Conservation (phyloP, 2,329 filamentous ascomycete species). For the Ophiostoma australiae region DNA sequence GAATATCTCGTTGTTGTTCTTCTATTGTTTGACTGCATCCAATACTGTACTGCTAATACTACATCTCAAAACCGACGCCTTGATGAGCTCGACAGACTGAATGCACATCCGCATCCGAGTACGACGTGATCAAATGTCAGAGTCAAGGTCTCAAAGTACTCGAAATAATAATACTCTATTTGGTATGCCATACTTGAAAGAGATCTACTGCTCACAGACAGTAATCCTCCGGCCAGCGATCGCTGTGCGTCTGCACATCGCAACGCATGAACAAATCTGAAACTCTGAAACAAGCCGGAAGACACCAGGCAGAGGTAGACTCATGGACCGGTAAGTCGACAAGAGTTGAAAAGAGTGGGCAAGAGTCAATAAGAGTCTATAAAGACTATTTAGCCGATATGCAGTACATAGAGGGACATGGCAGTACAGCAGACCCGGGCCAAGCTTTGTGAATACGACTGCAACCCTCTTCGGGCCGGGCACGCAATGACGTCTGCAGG, state of each 20-base stretch:
- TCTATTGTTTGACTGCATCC: neutral
- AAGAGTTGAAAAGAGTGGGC: neutral
- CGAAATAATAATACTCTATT: neutral
- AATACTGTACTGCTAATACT: neutral
- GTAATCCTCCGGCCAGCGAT: neutral
- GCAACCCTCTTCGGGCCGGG: neutral
- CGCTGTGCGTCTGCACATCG: neutral
- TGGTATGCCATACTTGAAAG: no score
- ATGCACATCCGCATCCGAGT: neutral
- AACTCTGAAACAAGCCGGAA: neutral
- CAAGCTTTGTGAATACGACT: constrained; percentile 3
- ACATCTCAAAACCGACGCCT: neutral
- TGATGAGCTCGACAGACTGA: neutral
- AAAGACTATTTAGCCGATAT: no score
- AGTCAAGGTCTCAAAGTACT: no score
- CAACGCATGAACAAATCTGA: constrained; percentile 1
- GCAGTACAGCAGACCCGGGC: neutral
- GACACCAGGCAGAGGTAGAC: neutral
- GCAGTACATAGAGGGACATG: neutral
- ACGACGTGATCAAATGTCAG: neutral
- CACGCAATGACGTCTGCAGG: neutral
- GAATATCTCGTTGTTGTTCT: neutral
- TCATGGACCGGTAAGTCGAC: neutral
- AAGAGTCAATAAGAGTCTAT: neutral
- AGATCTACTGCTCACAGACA: neutral